These are phyloP conservation scores for Fraxinus latifolia DNA, from an alignment of 305 asterid genomes.

Conservation along the genomic window DNA sequence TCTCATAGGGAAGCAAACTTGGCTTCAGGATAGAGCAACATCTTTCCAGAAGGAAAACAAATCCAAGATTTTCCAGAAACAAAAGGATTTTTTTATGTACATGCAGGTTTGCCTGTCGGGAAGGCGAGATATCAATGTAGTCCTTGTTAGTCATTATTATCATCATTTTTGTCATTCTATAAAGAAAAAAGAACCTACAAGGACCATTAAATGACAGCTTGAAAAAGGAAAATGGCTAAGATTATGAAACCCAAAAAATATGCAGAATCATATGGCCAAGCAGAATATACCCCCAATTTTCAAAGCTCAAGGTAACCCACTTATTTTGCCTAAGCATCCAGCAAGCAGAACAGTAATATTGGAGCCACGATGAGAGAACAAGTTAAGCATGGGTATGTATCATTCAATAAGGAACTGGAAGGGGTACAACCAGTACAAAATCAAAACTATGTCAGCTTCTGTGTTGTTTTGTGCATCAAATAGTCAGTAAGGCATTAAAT, in stretches of 20 bases:
- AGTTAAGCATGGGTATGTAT: not conserved
- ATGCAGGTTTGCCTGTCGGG: slow-evolving; percentile 1
- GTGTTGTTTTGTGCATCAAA: not conserved
- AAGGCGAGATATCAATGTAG: slow-evolving; percentile 4
- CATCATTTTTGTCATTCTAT: slow-evolving; percentile 14
- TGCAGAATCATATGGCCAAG: not conserved
- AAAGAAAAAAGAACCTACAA: slow-evolving; percentile 11
- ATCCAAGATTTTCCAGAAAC: slow-evolving; percentile 7
- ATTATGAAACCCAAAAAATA: slow-evolving; percentile 4
- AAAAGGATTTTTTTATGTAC: slow-evolving; percentile 9
- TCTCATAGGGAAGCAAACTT: slow-evolving; percentile 14
- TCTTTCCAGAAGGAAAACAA: not conserved
- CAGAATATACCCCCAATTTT: not conserved
- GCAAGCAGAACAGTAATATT: not conserved
- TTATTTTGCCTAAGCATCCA: slow-evolving; percentile 2
- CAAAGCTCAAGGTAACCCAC: not conserved
- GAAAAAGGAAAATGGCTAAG: slow-evolving; percentile 15
- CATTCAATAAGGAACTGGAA: not conserved
- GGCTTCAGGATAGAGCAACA: slow-evolving; percentile 21
- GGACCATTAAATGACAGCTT: slow-evolving; percentile 13
- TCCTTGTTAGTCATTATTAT: slow-evolving; percentile 9
- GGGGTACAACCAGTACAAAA: not conserved
- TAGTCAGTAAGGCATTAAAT: not conserved
- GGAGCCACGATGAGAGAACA: not conserved
- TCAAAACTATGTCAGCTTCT: not conserved